Percentiles rank a stretch among this genome's conserved stretches.
Conservation (phyloP, 192 early-diverging fungal species). For the Coemansia sp. region DNA sequence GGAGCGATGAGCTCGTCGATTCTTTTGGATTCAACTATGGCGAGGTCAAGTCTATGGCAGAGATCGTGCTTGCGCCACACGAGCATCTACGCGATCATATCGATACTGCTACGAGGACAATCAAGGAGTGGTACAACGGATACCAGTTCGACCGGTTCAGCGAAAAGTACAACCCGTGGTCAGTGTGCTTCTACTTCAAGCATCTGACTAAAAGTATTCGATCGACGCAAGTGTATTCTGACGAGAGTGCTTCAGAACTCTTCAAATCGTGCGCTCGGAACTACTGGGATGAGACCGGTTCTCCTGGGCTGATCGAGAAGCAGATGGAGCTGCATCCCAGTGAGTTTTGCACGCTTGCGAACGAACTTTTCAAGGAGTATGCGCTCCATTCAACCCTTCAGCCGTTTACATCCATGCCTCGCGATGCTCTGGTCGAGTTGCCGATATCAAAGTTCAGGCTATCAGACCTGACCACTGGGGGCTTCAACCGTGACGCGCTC, state of each 20-base stretch:
- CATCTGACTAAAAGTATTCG: conserved; percentile 10
- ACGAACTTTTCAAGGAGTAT: conserved; percentile 10
- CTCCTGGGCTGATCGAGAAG: conserved; percentile 20
- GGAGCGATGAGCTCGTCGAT: no score
- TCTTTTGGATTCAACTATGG: no score
- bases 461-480: no score
- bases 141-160: conserved; percentile 34
- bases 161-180: conserved; percentile 52
- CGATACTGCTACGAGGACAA: background rate
- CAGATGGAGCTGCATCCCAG: conserved; percentile 22
- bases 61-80: no score
- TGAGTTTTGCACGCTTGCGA: conserved; percentile 19
- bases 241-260: background rate
- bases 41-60: no score
- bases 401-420: no score
- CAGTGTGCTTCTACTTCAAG: conserved; percentile 39
- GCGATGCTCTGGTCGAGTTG: no score
- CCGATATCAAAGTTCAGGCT: no score
- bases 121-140: conserved; percentile 32
- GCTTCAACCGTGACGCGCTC: no score
- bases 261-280: conserved; percentile 12
- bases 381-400: no score
- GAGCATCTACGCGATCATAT: no score
- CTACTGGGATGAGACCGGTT: conserved; percentile 31
- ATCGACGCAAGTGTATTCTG: background rate